Percentiles rank a stretch among this genome's conserved stretches.
Evolutionary conservation across 495 filamentous ascomycete species (phyloP).

Genomic region (Thermothielavioides terrestris): DNA sequence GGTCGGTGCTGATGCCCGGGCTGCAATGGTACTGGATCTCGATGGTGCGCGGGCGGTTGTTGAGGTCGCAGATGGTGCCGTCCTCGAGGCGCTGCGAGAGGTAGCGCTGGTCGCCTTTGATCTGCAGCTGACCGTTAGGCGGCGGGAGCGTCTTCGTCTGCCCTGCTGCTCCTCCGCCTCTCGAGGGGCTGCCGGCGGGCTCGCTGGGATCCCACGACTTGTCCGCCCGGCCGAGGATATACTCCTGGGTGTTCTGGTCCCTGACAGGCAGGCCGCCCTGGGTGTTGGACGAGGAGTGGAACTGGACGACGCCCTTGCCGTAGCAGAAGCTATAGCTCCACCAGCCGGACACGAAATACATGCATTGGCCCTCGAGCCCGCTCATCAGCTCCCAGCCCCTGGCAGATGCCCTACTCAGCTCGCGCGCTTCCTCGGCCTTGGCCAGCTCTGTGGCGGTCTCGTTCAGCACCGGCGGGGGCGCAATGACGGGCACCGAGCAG

Average conservation of each 20-base stretch:
- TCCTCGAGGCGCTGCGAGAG: conserved; percentile 78
- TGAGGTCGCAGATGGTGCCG: conserved; percentile 89
- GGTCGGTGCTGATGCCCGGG: conserved; percentile 62
- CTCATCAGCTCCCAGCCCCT: conserved; percentile 84
- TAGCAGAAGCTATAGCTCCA: conserved; percentile 98
- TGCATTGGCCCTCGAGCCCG: conserved; percentile 76
- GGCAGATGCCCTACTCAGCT: conserved; percentile 72
- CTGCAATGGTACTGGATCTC: conserved; percentile 93
- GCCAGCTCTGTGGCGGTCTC: conserved; percentile 54
- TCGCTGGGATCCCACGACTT: conserved; percentile 23
- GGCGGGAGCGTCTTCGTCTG: conserved; percentile 29
- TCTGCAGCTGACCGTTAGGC: conserved; percentile 58
- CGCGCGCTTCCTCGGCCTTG: conserved; percentile 69
- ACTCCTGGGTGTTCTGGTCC: conserved; percentile 70
- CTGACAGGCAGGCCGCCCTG: conserved; percentile 57
- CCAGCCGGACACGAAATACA: conserved; percentile 90
- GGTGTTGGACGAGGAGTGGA: conserved; percentile 66
- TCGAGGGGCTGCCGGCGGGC: conserved; percentile 25
- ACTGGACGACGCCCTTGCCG: conserved; percentile 77
- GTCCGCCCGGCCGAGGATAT: conserved; percentile 57
- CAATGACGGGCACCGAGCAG: conserved; percentile 73
- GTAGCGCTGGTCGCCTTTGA: conserved; percentile 77
- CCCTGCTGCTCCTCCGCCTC: background rate
- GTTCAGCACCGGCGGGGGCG: conserved; percentile 43
- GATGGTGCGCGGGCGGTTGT: conserved; percentile 71